These are phyloP conservation scores for Trichoderma guizhouense DNA, from an alignment of 2,329 filamentous ascomycete species.

Conservation along the genomic window DNA sequence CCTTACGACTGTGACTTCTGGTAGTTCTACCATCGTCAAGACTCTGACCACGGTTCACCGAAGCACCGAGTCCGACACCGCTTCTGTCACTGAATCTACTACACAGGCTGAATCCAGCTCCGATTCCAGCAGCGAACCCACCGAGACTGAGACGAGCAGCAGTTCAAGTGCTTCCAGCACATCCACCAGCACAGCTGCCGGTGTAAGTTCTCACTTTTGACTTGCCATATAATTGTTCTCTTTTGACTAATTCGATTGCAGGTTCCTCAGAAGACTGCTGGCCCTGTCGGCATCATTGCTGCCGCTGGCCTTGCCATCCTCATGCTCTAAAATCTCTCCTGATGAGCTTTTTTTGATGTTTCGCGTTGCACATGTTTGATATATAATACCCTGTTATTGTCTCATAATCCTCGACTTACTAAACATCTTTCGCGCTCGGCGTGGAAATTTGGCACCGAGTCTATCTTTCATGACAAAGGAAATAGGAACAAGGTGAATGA, in stretches of 20 bases:
- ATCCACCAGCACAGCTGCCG: conserved; percentile 25
- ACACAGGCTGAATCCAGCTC: conserved; percentile 4
- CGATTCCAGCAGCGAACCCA: conserved; percentile 19
- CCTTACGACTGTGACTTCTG: conserved; percentile 26
- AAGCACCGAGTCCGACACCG: conserved; percentile 25
- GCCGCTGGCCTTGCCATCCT: conserved; percentile 48
- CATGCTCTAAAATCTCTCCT: conserved; percentile 40
- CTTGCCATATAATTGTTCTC: not conserved
- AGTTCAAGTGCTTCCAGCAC: conserved; percentile 16
- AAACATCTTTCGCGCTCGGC: conserved; percentile 24
- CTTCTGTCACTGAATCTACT: conserved; percentile 21
- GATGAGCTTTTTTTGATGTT: conserved; percentile 22
- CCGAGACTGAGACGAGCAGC: conserved; percentile 9
- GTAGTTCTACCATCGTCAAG: conserved; percentile 24
- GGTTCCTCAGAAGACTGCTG: conserved; percentile 43
- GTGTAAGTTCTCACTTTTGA: conserved; percentile 28
- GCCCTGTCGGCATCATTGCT: conserved; percentile 45
- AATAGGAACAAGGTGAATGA: conserved; percentile 29
- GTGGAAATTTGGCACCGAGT: conserved; percentile 23
- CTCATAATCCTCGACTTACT: conserved; percentile 29
- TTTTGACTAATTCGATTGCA: conserved; percentile 15
- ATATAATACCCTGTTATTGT: conserved; percentile 38
- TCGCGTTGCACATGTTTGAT: conserved; percentile 40
- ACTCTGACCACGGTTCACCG: conserved; percentile 28
- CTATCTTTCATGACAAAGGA: conserved; percentile 29